phyloP scores from a whole-genome alignment of 805 yeast species.

The Blastobotrys chiropterorum region DNA sequence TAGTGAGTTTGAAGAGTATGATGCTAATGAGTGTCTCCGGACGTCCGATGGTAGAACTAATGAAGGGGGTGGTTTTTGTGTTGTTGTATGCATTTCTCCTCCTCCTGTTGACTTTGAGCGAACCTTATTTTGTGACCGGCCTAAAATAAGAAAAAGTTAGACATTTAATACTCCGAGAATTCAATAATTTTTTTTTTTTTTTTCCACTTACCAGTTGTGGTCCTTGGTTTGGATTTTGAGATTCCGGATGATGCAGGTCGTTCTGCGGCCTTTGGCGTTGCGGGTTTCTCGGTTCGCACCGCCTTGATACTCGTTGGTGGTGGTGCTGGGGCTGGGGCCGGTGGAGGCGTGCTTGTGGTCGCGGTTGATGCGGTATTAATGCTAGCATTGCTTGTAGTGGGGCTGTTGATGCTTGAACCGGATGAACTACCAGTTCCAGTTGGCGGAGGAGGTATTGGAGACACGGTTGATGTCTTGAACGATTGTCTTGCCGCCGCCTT shows the following conservation, averaged over 20 bases:
- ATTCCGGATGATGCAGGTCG: neutral
- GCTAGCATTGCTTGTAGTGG: neutral
- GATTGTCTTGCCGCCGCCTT: neutral
- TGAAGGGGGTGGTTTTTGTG: constrained; percentile 8
- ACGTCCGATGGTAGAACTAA: constrained; percentile 20
- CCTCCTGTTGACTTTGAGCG: neutral
- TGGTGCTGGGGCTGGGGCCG: neutral
- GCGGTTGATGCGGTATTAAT: neutral
- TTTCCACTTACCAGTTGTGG: neutral
- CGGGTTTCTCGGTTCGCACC: neutral
- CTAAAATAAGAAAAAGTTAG: neutral
- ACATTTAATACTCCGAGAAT: neutral
- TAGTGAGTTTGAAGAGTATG: constrained; percentile 10
- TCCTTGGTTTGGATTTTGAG: neutral
- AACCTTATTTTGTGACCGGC: neutral
- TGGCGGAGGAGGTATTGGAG: neutral
- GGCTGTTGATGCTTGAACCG: neutral
- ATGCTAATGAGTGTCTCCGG: constrained; percentile 15
- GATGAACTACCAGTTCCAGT: neutral
- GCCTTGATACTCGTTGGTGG: neutral
- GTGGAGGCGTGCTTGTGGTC: neutral
- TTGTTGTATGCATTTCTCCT: neutral
- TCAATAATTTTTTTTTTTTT: too few species aligned
- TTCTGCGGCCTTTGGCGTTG: neutral
- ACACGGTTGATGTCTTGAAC: neutral